These are phyloP conservation scores for Santalum album DNA, from an alignment of 164 flowering plant genomes.

Conservation along the genomic window DNA sequence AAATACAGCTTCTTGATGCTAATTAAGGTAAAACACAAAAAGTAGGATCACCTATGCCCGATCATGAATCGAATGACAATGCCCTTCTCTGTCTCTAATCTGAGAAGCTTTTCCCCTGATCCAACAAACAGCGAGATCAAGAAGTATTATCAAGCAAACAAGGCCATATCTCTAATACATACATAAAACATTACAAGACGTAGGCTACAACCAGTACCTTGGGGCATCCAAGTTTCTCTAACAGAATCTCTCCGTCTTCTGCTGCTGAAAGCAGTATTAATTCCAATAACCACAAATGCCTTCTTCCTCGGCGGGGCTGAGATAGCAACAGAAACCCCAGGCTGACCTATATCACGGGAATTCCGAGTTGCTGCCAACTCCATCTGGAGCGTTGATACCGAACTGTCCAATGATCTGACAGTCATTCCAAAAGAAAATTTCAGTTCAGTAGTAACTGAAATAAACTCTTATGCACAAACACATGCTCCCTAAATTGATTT, in stretches of 20 bases:
- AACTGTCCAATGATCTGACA: constrained; percentile 65
- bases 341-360: constrained; percentile 27
- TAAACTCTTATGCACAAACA: neutral
- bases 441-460: neutral
- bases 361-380: constrained; percentile 60
- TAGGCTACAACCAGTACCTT: constrained; percentile 19
- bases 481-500: neutral
- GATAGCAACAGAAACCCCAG: constrained; percentile 12
- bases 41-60: constrained; percentile 73
- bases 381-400: constrained; percentile 74
- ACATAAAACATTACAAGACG: neutral
- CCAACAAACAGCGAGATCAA: constrained; percentile 2
- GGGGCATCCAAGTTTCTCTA: constrained; percentile 59
- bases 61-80: constrained; percentile 90
- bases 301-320: constrained; percentile 38
- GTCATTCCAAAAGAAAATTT: constrained; percentile 8
- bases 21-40: neutral
- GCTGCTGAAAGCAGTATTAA: constrained; percentile 11
- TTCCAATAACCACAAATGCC: constrained; percentile 58
- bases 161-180: neutral
- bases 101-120: constrained; percentile 68
- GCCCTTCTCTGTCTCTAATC: constrained; percentile 84
- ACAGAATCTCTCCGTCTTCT: constrained; percentile 46
- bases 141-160: neutral
- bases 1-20: no score